Evolutionary conservation across 1,284 basidiomycete genomes (phyloP).

Genomic region (Cutaneotrichosporon dermatis): DNA sequence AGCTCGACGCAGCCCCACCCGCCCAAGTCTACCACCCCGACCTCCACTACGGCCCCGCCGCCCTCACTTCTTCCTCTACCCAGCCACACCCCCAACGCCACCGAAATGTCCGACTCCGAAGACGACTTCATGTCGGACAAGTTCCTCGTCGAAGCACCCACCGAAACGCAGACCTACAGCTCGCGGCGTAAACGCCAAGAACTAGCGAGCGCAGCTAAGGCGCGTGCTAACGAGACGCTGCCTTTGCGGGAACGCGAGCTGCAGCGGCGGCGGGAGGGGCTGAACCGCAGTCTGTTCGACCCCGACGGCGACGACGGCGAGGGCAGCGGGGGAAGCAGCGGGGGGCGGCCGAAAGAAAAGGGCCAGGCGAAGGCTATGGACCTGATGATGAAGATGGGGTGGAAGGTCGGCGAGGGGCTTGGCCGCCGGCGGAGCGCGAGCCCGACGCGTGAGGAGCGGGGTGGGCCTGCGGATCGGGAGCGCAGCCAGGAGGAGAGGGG

Average conservation of each 20-base stretch:
- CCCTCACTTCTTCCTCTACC: neutral
- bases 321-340: neutral
- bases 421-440: constrained; percentile 28
- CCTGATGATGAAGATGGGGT: constrained; percentile 51
- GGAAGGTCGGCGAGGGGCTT: constrained; percentile 46
- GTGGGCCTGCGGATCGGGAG: constrained; percentile 15
- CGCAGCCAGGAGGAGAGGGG: neutral
- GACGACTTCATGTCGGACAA: constrained; percentile 52
- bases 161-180: constrained; percentile 25
- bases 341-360: neutral
- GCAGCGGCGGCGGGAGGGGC: constrained; percentile 33
- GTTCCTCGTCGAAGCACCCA: constrained; percentile 37
- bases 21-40: too few relatives aligned
- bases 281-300: constrained; percentile 38
- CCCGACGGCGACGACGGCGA: constrained; percentile 5
- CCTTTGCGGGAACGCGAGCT: constrained; percentile 29
- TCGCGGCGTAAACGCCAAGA: constrained; percentile 24
- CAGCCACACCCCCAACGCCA: neutral
- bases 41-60: neutral
- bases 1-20: too few relatives aligned
- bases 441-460: constrained; percentile 13
- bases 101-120: constrained; percentile 45
- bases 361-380: constrained; percentile 40
- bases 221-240: constrained; percentile 27
- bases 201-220: constrained; percentile 27